Percentiles rank a stretch among this genome's conserved stretches.
phyloP scores from a whole-genome alignment of 345 rosid genomes.

The Salix brachista region DNA sequence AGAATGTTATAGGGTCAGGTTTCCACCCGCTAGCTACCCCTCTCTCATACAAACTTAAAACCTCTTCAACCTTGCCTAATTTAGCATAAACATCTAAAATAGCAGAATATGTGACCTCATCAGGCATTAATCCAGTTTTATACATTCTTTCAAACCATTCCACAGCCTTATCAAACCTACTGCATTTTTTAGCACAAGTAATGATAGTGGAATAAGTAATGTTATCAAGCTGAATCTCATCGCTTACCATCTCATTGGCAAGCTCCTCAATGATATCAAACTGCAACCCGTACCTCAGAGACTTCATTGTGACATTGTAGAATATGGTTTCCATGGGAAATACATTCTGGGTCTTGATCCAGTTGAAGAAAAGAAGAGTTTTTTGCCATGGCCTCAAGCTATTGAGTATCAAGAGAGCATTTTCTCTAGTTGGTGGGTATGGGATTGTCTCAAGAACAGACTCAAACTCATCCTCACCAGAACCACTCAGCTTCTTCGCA shows the following conservation, averaged over 20 bases:
- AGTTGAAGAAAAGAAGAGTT: conserved; percentile 59
- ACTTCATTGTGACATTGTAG: conserved; percentile 77
- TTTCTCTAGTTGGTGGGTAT: conserved; percentile 49
- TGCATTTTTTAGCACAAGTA: conserved; percentile 77
- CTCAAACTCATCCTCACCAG: conserved; percentile 42
- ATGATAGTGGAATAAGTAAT: conserved; percentile 93
- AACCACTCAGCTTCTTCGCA: conserved; percentile 61
- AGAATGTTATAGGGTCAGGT: conserved; percentile 72
- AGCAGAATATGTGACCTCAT: conserved; percentile 87
- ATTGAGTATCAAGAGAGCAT: conserved; percentile 66
- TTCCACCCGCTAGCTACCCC: conserved; percentile 90
- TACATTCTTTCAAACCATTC: conserved; percentile 96
- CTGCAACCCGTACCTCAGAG: conserved; percentile 80
- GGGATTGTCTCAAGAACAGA: conserved; percentile 55
- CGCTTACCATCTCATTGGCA: conserved; percentile 76
- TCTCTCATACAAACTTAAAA: conserved; percentile 82
- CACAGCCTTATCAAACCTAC: conserved; percentile 65
- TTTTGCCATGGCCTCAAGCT: conserved; percentile 69
- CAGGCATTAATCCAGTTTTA: conserved; percentile 89
- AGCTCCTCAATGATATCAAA: conserved; percentile 74
- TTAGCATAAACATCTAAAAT: conserved; percentile 79
- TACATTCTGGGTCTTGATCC: conserved; percentile 59
- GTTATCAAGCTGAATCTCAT: conserved; percentile 75
- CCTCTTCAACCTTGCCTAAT: conserved; percentile 81
- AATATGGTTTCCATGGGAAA: conserved; percentile 83